Evolutionary conservation across 2,329 filamentous ascomycete genomes (phyloP), one percentile per base, ranked within the genome.

Genomic region (Neopestalotiopsis rosae): DNA sequence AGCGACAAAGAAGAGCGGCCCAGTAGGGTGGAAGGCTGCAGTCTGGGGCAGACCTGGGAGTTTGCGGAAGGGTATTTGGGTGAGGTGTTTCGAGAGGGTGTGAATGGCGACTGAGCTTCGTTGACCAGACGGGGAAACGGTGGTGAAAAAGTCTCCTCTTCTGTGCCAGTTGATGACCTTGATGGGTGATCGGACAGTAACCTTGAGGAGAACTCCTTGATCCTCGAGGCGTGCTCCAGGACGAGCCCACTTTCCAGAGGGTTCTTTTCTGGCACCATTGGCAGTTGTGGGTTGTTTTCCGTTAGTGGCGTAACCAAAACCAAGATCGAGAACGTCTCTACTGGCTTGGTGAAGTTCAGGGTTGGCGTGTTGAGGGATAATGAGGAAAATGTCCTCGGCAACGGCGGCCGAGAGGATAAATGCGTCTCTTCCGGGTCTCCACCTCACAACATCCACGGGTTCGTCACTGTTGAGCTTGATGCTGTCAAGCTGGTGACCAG

Each of bases 151-250:
- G 79, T 98, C 95, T 74, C 96, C 96, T 70, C 93, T 91, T 69
- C 95, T 89, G 82, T 99, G 97, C 94, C 95, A 99, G 78, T 90
- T 92, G 75, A 99, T 90, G 14, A 93, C 91, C 83, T 97, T 98
- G 77, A 97, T 89, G 1, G 90, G 87, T 64, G 93, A 89, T 71
- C 92, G 89, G 13, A 98, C 91, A 6, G 93, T 94, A 68, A 93
- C 89, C 76, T 94, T 92, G 69, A 97, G 88, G 56, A 95, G 86
- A 2, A 98, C 92, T 61, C 95, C 92, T 69, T 91, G 89, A 67
- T 92, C 90, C 75, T 94, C 91, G 3, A 97, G 87, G 61, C 89
- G 87, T 2, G 88, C 81, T 49, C 91, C 90, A 1, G 96, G 95
- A 17, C 95, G 90, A 56, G 91, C 87, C 96, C 96, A 99, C 72